phyloP scores from a whole-genome alignment of 768 basidiomycete species.

The Tulasnella sp. region DNA sequence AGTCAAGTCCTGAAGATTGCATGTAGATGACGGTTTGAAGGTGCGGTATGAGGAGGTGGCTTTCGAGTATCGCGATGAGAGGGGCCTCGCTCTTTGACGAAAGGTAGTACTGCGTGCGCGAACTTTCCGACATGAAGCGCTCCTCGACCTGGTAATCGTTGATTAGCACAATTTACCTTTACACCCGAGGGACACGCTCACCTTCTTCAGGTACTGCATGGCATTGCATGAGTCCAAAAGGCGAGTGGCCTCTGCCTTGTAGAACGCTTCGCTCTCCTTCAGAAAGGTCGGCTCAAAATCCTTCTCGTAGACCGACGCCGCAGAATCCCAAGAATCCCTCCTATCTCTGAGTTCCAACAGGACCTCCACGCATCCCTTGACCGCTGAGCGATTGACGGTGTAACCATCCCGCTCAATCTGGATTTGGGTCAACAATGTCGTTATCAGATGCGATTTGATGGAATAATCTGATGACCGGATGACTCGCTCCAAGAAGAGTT shows the following conservation, averaged over 20 bases:
- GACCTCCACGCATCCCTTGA: conserved; percentile 87
- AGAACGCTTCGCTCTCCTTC: conserved; percentile 76
- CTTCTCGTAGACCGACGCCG: conserved; percentile 70
- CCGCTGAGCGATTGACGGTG: conserved; percentile 85
- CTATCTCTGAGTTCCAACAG: conserved; percentile 67
- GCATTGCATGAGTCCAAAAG: conserved; percentile 77
- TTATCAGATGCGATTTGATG: conserved; percentile 80
- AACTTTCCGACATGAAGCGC: conserved; percentile 80
- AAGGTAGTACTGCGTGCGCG: conserved; percentile 84
- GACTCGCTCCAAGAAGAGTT: conserved; percentile 82
- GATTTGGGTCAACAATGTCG: conserved; percentile 83
- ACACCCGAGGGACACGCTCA: conserved; percentile 48
- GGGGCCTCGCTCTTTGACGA: conserved; percentile 70
- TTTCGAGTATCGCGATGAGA: conserved; percentile 74
- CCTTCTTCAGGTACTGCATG: conserved; percentile 77
- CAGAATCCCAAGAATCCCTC: conserved; percentile 45
- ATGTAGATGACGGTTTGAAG: conserved; percentile 73
- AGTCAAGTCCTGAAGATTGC: conserved; percentile 81
- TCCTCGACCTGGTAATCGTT: conserved; percentile 63
- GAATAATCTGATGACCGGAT: conserved; percentile 59
- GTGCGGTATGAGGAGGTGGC: conserved; percentile 76
- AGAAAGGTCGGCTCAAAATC: conserved; percentile 85
- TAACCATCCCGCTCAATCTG: conserved; percentile 91
- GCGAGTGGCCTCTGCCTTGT: conserved; percentile 69
- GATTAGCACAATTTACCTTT: neutral